Conservation (phyloP, 306 rosid genomes). For the Gillenia trifoliata region DNA sequence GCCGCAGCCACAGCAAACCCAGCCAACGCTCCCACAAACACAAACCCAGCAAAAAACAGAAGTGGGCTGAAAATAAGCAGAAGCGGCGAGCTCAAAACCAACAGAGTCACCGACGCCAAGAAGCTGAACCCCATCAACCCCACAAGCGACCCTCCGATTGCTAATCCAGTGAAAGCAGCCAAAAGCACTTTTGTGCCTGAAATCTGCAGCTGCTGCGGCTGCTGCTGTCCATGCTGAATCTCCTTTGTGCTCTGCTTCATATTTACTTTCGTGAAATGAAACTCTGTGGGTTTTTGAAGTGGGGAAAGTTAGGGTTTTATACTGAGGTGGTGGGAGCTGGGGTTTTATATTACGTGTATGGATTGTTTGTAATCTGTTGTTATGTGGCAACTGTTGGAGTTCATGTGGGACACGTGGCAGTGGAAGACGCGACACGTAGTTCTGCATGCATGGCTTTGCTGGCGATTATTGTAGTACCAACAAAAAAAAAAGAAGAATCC, state of each 20-base stretch:
- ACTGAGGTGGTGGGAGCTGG: neutral
- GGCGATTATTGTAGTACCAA: neutral
- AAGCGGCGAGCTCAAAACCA: conserved; percentile 21
- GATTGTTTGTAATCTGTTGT: neutral
- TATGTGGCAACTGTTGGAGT: neutral
- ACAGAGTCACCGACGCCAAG: conserved; percentile 17
- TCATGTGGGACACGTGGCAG: neutral
- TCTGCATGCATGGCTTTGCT: neutral
- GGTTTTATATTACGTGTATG: neutral
- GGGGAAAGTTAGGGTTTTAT: neutral
- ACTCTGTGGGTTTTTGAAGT: neutral
- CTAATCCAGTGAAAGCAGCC: conserved; percentile 6
- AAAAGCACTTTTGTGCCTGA: neutral
- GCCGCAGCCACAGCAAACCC: conserved; percentile 16
- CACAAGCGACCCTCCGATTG: conserved; percentile 23
- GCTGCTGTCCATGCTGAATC: neutral
- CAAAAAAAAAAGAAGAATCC: too few species aligned
- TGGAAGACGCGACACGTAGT: neutral
- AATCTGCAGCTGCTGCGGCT: neutral
- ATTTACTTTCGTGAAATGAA: neutral
- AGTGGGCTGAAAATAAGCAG: conserved; percentile 23
- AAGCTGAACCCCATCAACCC: conserved; percentile 27
- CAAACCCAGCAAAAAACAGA: conserved; percentile 3
- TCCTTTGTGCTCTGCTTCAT: neutral
- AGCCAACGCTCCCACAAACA: neutral